Evolutionary conservation across 345 rosid species (phyloP), one percentile per base, ranked within the genome.

Genomic region (Citrus glauca): DNA sequence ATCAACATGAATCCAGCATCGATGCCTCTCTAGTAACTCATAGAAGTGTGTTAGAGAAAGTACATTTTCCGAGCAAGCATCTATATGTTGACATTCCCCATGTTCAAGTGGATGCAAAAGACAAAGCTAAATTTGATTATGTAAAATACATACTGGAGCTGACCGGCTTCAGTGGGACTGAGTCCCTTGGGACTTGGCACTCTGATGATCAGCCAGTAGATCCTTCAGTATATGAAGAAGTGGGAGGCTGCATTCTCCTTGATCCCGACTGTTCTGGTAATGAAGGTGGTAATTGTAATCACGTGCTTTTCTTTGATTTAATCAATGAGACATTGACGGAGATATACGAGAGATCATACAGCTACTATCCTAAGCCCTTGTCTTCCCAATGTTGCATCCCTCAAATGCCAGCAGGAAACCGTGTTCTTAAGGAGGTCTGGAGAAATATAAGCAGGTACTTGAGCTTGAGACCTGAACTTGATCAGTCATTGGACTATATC

Each of bases 401-500:
- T 73, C 90, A 86, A 27, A 92, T 90, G 93, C 92, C 93, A 2
- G 55, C 75, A 59, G 91, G 93, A 17, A 40, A 81, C 79, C 85
- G 79, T 66, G 90, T 93, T 27, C 85, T 95, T 17, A 83, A 91
- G 53, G 91, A 92, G 80, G 97, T 90, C 1, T 93, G 98, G 98
- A 73, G 81, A 66, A 84, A 79, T 19, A 81, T 92, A 80, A 89
- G 83, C 75, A 70, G 89, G 85, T 89, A 88, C 87, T 74, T 88
- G 86, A 77, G 84, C 38, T 77, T 81, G 32, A 76, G 66, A 79
- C 80, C 88, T 27, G 80, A 40, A 13, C 62, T 69, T 0, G 87
- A 87, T 17, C 86, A 80, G 4, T 83, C 87, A 9, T 32, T 86
- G 84, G 93, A 93, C 79, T 76, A 84, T 68, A 67, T 85, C 22